Percentiles rank a stretch among this genome's conserved stretches.
These are phyloP conservation scores for Globisporangium solare DNA, from an alignment of 352 stramenopile species.

Conservation along the genomic window DNA sequence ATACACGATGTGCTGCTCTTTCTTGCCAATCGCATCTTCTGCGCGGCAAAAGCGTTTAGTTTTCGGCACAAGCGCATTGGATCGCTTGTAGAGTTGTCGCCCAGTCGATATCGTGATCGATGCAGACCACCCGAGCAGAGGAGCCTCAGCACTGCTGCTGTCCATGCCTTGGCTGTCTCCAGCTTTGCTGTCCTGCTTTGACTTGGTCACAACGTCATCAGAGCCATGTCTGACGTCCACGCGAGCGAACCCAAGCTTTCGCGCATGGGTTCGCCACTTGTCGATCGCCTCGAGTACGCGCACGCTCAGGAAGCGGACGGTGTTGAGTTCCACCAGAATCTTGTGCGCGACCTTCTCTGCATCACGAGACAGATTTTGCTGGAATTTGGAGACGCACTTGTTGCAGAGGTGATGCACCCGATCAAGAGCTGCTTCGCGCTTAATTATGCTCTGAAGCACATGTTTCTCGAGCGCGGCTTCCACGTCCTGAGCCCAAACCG, in stretches of 20 bases:
- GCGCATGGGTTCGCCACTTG: slow-evolving; percentile 46
- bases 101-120: slow-evolving; percentile 68
- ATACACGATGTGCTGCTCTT: slow-evolving; percentile 62
- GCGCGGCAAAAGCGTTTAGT: slow-evolving; percentile 68
- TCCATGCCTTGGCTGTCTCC: not conserved
- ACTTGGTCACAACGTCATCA: not conserved
- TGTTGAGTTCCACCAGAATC: slow-evolving; percentile 47
- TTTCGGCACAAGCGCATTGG: slow-evolving; percentile 63
- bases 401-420: slow-evolving; percentile 25
- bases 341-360: slow-evolving; percentile 28
- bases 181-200: not conserved
- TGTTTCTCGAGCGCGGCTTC: slow-evolving; percentile 67
- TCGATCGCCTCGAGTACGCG: slow-evolving; percentile 69
- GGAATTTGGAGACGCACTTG: slow-evolving; percentile 64
- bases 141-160: slow-evolving; percentile 14
- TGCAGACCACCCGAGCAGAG: slow-evolving; percentile 53
- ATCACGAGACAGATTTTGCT: slow-evolving; percentile 53
- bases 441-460: slow-evolving; percentile 48
- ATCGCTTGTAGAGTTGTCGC: slow-evolving; percentile 61
- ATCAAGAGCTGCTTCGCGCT: slow-evolving; percentile 53
- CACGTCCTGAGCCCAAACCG: slow-evolving; percentile 48
- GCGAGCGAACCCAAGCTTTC: slow-evolving; percentile 42
- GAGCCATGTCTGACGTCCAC: slow-evolving; percentile 19
- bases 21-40: slow-evolving; percentile 44
- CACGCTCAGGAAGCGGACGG: slow-evolving; percentile 56